phyloP scores from a whole-genome alignment of 2,329 filamentous ascomycete species.

The Ascochyta rabiei region DNA sequence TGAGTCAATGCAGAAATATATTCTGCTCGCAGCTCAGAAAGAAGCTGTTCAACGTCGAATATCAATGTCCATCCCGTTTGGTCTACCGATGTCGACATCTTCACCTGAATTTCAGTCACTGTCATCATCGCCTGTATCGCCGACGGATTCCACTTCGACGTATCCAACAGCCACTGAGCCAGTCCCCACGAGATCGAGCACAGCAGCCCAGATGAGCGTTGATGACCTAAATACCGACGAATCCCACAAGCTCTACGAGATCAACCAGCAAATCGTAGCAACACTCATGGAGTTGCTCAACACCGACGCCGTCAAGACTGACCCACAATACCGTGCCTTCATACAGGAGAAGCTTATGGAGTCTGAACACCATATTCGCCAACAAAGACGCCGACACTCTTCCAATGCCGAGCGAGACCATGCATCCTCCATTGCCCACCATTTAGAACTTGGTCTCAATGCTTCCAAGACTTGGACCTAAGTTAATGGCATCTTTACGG shows the following conservation, averaged over 20 bases:
- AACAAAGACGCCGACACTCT: conserved; percentile 49
- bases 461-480: conserved; percentile 39
- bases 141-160: conserved; percentile 32
- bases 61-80: conserved; percentile 44
- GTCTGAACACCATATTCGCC: conserved; percentile 57
- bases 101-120: conserved; percentile 47
- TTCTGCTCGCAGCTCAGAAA: conserved; percentile 50
- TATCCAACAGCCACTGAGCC: conserved; percentile 35
- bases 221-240: conserved; percentile 47
- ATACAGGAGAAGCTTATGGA: conserved; percentile 61
- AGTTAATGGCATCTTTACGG: not conserved
- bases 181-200: conserved; percentile 22
- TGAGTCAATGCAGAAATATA: conserved; percentile 48
- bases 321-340: conserved; percentile 55
- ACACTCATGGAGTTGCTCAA: conserved; percentile 62
- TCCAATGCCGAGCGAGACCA: conserved; percentile 44
- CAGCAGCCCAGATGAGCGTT: conserved; percentile 30
- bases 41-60: conserved; percentile 49
- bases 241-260: conserved; percentile 54
- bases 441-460: conserved; percentile 37
- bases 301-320: conserved; percentile 56
- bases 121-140: conserved; percentile 39
- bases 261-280: conserved; percentile 61
- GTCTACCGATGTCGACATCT: conserved; percentile 39
- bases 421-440: conserved; percentile 44